Evolutionary conservation across 139 green algal genomes (phyloP), one percentile per base, ranked within the genome.

Genomic region (Closterium sp.): DNA sequence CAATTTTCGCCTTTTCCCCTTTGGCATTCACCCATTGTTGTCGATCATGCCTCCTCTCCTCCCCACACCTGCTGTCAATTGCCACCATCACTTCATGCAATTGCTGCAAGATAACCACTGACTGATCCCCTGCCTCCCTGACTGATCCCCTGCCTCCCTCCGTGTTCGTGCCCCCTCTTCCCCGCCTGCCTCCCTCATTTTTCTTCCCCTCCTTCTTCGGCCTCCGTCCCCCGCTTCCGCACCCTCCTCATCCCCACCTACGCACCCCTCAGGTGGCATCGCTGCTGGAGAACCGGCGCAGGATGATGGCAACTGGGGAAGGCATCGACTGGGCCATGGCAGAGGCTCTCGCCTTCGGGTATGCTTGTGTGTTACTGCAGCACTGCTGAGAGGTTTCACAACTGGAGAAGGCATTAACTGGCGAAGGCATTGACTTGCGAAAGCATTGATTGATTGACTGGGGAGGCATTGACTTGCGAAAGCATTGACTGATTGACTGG

Each of bases 281-380:
- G 94, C 62, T 79, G 62, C 62, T 79, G 62, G 62, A 79, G 19
- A 79, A 79, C 2, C 62, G 62, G 9, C 17, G 62, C 62, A 79
- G 27, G 1, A 79, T 79, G 62, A 79, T 79, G 62, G 62, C 62
- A 79, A 79, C 62, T 79, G 62, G 62, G 62, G 62, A 79, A 24
- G 62, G 62, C 79, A 91, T 99, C 3, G 98, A 99, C 95, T 99
- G 98, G 98, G 98, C 94, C 30, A 97, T 97, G 91, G 98, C 97
- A 1, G 98, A 99, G 96, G 97, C 98, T 11, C 96, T 99, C 29
- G 98, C 98, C 6, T 99, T 99, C 94, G 98, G 96, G 91, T 94
- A 50, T 0, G 38, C 38, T 50, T 86, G 24, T 86, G 24, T 86
- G 79, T 30, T 11, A 86, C 27, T 86, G 79, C 3, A 28, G 24